Evolutionary conservation across 2,329 filamentous ascomycete species (phyloP).

Genomic region (Paraphaeosphaeria sporulosa): DNA sequence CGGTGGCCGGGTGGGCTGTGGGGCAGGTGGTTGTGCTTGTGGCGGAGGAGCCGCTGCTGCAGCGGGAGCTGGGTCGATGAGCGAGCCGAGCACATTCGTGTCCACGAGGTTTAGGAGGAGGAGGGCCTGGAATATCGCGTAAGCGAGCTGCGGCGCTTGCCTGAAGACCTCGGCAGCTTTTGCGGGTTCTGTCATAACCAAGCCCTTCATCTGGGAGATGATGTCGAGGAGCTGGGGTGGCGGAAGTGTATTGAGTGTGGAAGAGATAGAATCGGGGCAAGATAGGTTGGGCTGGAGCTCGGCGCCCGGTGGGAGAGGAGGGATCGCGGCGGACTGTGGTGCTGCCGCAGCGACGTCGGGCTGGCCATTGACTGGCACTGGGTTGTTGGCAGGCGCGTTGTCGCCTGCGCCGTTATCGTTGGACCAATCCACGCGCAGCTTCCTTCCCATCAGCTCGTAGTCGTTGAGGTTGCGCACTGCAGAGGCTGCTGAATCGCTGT

Average conservation of each 20-base stretch:
- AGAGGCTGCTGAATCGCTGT: slow-evolving; percentile 89
- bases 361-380: slow-evolving; percentile 50
- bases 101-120: slow-evolving; percentile 93
- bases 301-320: slow-evolving; percentile 82
- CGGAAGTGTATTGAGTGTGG: slow-evolving; percentile 85
- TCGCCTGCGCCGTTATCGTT: slow-evolving; percentile 82
- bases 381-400: slow-evolving; percentile 56
- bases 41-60: slow-evolving; percentile 43
- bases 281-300: slow-evolving; percentile 84
- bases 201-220: slow-evolving; percentile 89
- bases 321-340: slow-evolving; percentile 65
- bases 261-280: slow-evolving; percentile 89
- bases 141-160: slow-evolving; percentile 90
- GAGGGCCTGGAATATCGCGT: slow-evolving; percentile 93
- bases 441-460: slow-evolving; percentile 92
- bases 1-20: slow-evolving; percentile 37
- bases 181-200: slow-evolving; percentile 81
- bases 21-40: slow-evolving; percentile 45
- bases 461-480: slow-evolving; percentile 96
- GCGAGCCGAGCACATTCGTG: slow-evolving; percentile 78
- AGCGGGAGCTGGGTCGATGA: slow-evolving; percentile 67
- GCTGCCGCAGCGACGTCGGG: slow-evolving; percentile 43
- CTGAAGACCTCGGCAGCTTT: slow-evolving; percentile 86
- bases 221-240: slow-evolving; percentile 91
- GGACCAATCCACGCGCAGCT: slow-evolving; percentile 93